Evolutionary conservation across 1,284 basidiomycete species (phyloP).

Genomic region (Fomitiporia mediterranea): DNA sequence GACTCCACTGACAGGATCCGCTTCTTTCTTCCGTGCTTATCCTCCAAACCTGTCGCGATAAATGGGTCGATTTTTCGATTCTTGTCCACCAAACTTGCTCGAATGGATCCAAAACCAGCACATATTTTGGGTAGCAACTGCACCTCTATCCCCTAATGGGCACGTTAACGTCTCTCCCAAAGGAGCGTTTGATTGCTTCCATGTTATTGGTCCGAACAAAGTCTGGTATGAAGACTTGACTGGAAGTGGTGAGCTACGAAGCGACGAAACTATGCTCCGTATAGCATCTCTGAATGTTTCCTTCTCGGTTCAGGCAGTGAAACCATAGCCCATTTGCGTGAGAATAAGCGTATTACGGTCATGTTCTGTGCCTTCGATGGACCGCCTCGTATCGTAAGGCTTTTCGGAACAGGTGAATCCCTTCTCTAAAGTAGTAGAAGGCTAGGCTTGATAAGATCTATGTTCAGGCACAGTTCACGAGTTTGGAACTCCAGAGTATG

Average conservation of each 20-base stretch:
- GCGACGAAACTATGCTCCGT: too few species aligned
- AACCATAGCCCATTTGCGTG: constrained; percentile 53
- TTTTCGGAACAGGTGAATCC: constrained; percentile 45
- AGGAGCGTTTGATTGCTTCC: constrained; percentile 44
- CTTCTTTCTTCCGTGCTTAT: too few species aligned
- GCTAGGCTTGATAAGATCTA: background rate
- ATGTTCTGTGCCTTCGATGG: constrained; percentile 54
- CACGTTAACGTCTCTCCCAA: constrained; percentile 58
- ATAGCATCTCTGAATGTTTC: too few species aligned
- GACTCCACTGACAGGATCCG: too few species aligned
- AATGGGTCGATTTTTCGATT: constrained; percentile 48
- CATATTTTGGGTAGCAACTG: constrained; percentile 54
- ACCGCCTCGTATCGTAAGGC: constrained; percentile 45
- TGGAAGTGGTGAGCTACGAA: constrained; percentile 42
- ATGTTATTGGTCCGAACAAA: constrained; percentile 37
- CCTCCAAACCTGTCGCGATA: too few species aligned
- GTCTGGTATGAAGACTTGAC: constrained; percentile 57
- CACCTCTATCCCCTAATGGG: constrained; percentile 44
- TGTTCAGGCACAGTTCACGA: constrained; percentile 43
- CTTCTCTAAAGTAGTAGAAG: background rate
- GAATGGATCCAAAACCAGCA: constrained; percentile 48
- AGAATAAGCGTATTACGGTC: constrained; percentile 54
- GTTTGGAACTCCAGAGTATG: constrained; percentile 49
- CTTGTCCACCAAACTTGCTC: constrained; percentile 41
- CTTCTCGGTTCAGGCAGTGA: constrained; percentile 39